These are phyloP conservation scores for Cercospora berteroae DNA, from an alignment of 2,329 filamentous ascomycete species.

Conservation along the genomic window DNA sequence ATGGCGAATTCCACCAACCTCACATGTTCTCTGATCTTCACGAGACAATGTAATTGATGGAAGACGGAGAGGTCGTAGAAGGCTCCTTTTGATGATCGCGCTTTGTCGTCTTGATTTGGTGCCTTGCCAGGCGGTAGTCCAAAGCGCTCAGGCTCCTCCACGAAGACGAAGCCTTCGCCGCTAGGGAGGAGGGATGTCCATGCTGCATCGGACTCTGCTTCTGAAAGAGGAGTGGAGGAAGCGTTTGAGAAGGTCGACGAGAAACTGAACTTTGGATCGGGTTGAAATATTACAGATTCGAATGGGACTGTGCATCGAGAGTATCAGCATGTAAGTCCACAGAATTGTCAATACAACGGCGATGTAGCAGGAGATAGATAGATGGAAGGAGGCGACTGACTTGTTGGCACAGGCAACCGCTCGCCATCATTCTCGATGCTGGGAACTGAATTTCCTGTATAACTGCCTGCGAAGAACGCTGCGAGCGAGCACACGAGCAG, in stretches of 20 bases:
- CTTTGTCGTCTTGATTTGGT: slow-evolving; percentile 5
- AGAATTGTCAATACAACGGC: background rate
- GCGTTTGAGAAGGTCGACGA: slow-evolving; percentile 24
- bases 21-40: slow-evolving; percentile 55
- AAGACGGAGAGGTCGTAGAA: slow-evolving; percentile 39
- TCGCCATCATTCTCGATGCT: background rate
- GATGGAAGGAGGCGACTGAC: background rate
- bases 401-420: background rate
- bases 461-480: background rate
- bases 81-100: slow-evolving; percentile 12
- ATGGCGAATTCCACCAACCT: slow-evolving; percentile 48
- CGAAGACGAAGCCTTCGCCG: slow-evolving; percentile 37
- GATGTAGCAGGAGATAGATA: background rate
- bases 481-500: background rate
- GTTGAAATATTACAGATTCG: slow-evolving; percentile 26
- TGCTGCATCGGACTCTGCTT: slow-evolving; percentile 29
- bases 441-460: background rate
- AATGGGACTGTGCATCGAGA: background rate
- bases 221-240: background rate
- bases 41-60: slow-evolving; percentile 39
- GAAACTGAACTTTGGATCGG: slow-evolving; percentile 15
- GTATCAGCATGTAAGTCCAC: background rate
- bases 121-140: slow-evolving; percentile 32
- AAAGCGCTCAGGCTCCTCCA: slow-evolving; percentile 26
- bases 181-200: slow-evolving; percentile 32